phyloP scores from a whole-genome alignment of 352 stramenopile species.

The Blastocystis sp. region DNA sequence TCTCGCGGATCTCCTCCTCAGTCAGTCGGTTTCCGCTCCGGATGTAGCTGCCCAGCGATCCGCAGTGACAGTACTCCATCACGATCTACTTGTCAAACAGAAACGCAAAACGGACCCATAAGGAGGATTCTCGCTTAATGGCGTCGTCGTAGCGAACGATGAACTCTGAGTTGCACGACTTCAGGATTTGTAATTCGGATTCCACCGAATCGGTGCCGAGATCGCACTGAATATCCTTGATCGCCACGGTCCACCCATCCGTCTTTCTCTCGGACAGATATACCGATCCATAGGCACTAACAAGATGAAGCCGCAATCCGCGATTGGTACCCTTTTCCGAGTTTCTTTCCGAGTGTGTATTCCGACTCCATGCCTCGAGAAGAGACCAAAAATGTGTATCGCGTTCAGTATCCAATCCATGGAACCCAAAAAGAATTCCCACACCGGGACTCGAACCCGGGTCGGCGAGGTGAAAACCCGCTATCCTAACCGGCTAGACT shows the following conservation, averaged over 20 bases:
- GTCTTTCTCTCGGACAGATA: neutral
- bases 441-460: conserved; percentile 59
- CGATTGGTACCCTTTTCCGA: neutral
- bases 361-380: neutral
- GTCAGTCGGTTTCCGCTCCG: conserved; percentile 28
- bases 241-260: conserved; percentile 17
- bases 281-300: neutral
- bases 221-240: conserved; percentile 65
- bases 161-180: conserved; percentile 74
- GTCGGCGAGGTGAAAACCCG: conserved; percentile 66
- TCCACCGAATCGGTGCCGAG: neutral
- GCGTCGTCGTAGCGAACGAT: conserved; percentile 74
- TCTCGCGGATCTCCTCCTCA: conserved; percentile 74
- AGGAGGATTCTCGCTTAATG: conserved; percentile 67
- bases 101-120: conserved; percentile 36
- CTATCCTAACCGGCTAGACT: conserved; percentile 67
- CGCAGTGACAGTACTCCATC: conserved; percentile 76
- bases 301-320: neutral
- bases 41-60: conserved; percentile 75
- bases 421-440: neutral
- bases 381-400: no score
- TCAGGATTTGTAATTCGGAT: conserved; percentile 75
- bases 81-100: conserved; percentile 69
- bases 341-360: neutral
- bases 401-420: neutral